These are phyloP conservation scores for Strobilomyces echinocephalus DNA, from an alignment of 768 basidiomycete species.

Conservation along the genomic window DNA sequence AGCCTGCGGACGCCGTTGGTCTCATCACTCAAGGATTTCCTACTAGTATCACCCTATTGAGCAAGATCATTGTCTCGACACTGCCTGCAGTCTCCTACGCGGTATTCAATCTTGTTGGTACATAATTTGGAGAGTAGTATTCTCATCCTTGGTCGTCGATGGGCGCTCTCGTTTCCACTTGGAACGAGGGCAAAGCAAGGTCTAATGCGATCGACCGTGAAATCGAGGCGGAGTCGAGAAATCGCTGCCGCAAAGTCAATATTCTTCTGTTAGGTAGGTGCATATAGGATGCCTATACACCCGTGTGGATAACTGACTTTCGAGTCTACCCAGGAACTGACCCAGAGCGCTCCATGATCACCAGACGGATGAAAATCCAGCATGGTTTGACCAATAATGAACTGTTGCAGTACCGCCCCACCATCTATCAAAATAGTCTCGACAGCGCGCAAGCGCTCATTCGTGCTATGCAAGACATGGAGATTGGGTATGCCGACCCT, in stretches of 20 bases:
- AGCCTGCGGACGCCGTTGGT: background rate
- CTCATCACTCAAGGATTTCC: background rate
- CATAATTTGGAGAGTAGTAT: background rate
- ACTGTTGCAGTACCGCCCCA: background rate
- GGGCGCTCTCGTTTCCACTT: background rate
- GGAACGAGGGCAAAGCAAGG: background rate
- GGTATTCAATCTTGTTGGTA: background rate
- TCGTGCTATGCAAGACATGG: background rate
- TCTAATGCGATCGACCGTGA: constrained; percentile 5
- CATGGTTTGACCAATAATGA: constrained; percentile 2
- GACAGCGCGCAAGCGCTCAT: background rate
- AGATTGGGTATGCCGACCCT: background rate
- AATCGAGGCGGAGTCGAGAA: background rate
- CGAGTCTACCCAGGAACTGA: background rate
- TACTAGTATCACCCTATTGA: too few relatives aligned
- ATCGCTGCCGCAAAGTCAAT: background rate
- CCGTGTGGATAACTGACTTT: background rate
- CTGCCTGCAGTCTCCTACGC: background rate
- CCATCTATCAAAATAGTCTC: background rate
- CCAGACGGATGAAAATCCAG: constrained; percentile 4
- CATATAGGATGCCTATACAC: background rate
- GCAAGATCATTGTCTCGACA: background rate
- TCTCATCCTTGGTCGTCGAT: background rate
- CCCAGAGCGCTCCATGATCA: background rate
- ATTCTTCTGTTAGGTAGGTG: constrained; percentile 1